Base-by-base conservation (phyloP, 202 grass and related monocot genomes). In the Schoenoplectus tabernaemontani region DNA sequence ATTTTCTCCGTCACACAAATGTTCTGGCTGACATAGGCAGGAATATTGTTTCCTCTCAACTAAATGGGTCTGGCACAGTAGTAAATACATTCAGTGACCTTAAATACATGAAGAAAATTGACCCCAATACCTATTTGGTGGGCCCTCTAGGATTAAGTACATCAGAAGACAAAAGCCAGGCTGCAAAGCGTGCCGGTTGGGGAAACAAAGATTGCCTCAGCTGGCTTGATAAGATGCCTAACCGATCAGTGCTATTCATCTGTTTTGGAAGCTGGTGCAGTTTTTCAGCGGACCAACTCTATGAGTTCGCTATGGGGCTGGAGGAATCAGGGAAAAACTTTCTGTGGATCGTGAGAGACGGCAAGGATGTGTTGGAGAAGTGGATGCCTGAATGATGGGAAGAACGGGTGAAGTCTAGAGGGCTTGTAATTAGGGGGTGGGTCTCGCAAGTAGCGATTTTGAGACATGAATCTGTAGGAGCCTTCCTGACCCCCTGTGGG, bases 191-290 rank as follows among this genome's bases (percentile, higher is more conserved):
- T 13, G 48, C 11, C 7, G 9, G 0, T 5, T 26, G 7, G 8
- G 67, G 84, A 60, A 68, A 82, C 0, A 76, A 82, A 39, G 57
- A 80, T 9, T 88, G 87, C 42, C 78, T 93, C 10, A 42, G 23
- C 64, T 93, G 90, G 90, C 90, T 93, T 2, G 87, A 93, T 34
- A 61, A 38, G 22, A 77, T 62, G 62, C 19, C 33, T 0, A 32
- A 34, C 4, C 65, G 84, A 7, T 84, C 90, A 6, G 88, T 93
- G 56, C 78, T 89, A 42, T 91, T 89, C 75, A 84, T 83, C 24
- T 96, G 93, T 86, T 96, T 96, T 64, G 88, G 93, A 22, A 96
- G 88, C 84, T 90, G 82, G 57, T 90, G 87, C 70, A 47, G 53
- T 1, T 43, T 90, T 23, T 20, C 60, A 7, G 34, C 26, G 13